A percentile compares a stretch with the other conserved stretches of the same genome.
Evolutionary conservation across 805 yeast genomes (phyloP).

Genomic region (Scheffersomyces spartinae): DNA sequence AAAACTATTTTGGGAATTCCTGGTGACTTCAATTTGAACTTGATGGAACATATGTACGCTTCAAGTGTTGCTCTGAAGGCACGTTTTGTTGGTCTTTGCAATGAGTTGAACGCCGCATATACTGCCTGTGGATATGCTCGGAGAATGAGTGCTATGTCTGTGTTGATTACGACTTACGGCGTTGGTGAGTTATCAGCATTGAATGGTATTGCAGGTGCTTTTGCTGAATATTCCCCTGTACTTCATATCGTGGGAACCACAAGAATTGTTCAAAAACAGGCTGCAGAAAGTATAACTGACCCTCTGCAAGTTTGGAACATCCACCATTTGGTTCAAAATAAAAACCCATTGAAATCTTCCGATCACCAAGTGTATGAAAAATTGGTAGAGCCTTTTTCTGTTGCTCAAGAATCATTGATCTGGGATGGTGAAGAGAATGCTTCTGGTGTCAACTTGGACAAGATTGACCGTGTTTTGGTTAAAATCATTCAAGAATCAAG

Average conservation of each 20-base stretch:
- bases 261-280: conserved; percentile 21
- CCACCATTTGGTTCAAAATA: conserved; percentile 53
- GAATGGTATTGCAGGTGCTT: conserved; percentile 75
- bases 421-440: conserved; percentile 20
- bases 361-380: conserved; percentile 58
- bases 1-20: conserved; percentile 64
- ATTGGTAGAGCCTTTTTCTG: conserved; percentile 48
- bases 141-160: conserved; percentile 51
- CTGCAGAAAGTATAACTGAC: conserved; percentile 26
- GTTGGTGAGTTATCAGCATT: conserved; percentile 84
- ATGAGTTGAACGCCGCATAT: conserved; percentile 83
- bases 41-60: conserved; percentile 58
- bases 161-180: conserved; percentile 64
- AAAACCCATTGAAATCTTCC: conserved; percentile 38
- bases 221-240: conserved; percentile 70
- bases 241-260: conserved; percentile 82
- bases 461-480: conserved; percentile 58
- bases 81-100: conserved; percentile 77
- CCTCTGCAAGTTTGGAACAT: conserved; percentile 13
- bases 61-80: conserved; percentile 23
- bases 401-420: conserved; percentile 31
- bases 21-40: conserved; percentile 60
- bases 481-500: conserved; percentile 44
- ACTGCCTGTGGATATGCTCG: conserved; percentile 87
- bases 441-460: conserved; percentile 20